These are phyloP conservation scores for Globisporangium paroecandrum DNA, from an alignment of 352 stramenopile genomes.

Conservation along the genomic window DNA sequence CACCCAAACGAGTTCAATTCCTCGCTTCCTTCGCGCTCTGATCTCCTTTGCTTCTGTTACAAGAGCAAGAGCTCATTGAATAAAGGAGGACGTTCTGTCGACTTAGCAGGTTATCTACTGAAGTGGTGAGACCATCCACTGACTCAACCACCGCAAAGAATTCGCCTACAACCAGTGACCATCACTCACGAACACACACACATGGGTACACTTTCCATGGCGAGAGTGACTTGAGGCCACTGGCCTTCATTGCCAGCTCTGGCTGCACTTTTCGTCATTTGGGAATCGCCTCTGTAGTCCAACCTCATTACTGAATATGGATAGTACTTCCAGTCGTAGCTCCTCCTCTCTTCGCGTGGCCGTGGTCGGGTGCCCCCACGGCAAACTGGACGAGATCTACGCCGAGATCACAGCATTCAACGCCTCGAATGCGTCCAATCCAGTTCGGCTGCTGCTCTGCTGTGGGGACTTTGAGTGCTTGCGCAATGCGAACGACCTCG, in stretches of 20 bases:
- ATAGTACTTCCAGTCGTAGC: background rate
- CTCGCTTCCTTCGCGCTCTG: too few relatives aligned
- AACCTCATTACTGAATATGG: background rate
- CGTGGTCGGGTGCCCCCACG: constrained; percentile 93
- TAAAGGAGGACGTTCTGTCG: background rate
- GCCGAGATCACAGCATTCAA: constrained; percentile 61
- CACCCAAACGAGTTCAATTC: background rate
- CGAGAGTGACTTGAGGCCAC: background rate
- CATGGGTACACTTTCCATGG: constrained; percentile 5
- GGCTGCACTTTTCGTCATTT: background rate
- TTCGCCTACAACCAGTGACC: background rate
- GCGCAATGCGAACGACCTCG: constrained; percentile 84
- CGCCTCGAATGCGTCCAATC: constrained; percentile 58
- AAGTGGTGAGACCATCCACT: background rate
- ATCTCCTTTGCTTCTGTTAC: background rate
- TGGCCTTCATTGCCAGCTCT: too few relatives aligned
- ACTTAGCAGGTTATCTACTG: background rate
- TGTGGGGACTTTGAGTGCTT: constrained; percentile 96
- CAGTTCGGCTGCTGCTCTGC: constrained; percentile 71
- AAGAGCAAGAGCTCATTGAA: background rate
- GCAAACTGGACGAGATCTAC: constrained; percentile 93
- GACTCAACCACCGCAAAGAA: background rate
- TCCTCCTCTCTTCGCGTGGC: constrained; percentile 28
- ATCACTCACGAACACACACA: background rate
- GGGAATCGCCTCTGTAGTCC: background rate